Conservation (phyloP, 2,329 filamentous ascomycete species). For the Albophoma yamanashiensis region DNA sequence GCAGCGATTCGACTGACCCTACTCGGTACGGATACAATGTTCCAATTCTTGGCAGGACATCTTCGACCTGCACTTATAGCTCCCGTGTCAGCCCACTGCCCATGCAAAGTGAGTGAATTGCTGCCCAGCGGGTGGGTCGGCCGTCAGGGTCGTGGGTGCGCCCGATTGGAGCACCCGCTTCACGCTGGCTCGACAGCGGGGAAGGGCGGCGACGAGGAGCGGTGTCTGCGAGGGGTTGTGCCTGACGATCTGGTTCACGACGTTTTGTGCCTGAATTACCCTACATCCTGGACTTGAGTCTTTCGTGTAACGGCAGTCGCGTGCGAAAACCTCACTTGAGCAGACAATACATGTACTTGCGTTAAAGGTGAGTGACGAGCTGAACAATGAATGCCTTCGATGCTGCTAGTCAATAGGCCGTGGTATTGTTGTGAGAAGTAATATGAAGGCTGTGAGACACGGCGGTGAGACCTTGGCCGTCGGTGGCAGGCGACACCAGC, state of each 20-base stretch:
- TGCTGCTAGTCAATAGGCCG: not conserved
- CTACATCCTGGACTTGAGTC: not conserved
- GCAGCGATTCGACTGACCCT: not conserved
- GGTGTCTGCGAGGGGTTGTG: not conserved
- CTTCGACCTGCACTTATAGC: not conserved
- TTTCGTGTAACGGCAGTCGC: not conserved
- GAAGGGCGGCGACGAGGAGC: not conserved
- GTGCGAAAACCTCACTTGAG: not conserved
- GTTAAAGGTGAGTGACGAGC: not conserved
- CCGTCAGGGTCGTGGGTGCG: slow-evolving; percentile 14
- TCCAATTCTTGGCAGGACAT: not conserved
- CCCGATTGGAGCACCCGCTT: slow-evolving; percentile 11
- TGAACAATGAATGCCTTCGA: not conserved
- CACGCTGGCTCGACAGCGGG: not conserved
- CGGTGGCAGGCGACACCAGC: not conserved
- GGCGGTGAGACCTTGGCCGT: not conserved
- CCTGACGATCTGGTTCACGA: not conserved
- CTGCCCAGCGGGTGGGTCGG: slow-evolving; percentile 14
- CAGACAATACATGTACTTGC: not conserved
- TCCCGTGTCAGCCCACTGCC: not conserved
- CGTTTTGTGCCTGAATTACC: not conserved
- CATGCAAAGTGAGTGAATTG: slow-evolving; percentile 7
- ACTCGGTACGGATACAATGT: no score
- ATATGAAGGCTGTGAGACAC: not conserved
- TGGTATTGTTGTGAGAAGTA: not conserved